Conservation (phyloP, 768 basidiomycete genomes). For the Botryobasidium botryosum region DNA sequence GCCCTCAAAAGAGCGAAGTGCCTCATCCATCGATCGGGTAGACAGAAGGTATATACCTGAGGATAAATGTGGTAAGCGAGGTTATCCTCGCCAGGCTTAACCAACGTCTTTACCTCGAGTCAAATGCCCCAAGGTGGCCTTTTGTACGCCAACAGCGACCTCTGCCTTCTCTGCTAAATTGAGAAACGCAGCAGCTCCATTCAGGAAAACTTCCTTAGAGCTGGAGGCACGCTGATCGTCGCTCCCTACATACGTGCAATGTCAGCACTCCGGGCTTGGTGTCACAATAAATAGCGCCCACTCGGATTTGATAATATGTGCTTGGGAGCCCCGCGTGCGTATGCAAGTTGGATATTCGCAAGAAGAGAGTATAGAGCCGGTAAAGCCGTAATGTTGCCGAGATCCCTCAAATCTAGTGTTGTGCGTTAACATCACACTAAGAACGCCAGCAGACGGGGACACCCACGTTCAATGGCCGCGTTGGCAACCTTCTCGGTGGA, state of each 20-base stretch:
- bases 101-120: slow-evolving; percentile 39
- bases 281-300: slow-evolving; percentile 25
- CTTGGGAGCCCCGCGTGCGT: slow-evolving; percentile 74
- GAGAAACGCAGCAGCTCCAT: slow-evolving; percentile 49
- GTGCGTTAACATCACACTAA: background rate
- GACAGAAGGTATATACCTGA: slow-evolving; percentile 72
- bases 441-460: background rate
- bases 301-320: slow-evolving; percentile 53
- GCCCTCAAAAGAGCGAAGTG: slow-evolving; percentile 62
- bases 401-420: background rate
- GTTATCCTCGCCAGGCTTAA: slow-evolving; percentile 8
- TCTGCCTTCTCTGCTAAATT: slow-evolving; percentile 47
- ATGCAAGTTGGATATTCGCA: slow-evolving; percentile 69
- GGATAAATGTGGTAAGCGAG: background rate
- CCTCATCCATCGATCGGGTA: slow-evolving; percentile 64
- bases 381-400: slow-evolving; percentile 15
- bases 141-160: slow-evolving; percentile 35
- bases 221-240: slow-evolving; percentile 16
- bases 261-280: background rate
- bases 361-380: slow-evolving; percentile 66
- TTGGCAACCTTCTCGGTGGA: background rate
- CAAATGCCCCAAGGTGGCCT: slow-evolving; percentile 33
- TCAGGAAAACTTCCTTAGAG: slow-evolving; percentile 49
- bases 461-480: background rate
- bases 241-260: slow-evolving; percentile 11